Evolutionary conservation across 179 eudicot species (phyloP).

Genomic region (Vitellaria paradoxa): DNA sequence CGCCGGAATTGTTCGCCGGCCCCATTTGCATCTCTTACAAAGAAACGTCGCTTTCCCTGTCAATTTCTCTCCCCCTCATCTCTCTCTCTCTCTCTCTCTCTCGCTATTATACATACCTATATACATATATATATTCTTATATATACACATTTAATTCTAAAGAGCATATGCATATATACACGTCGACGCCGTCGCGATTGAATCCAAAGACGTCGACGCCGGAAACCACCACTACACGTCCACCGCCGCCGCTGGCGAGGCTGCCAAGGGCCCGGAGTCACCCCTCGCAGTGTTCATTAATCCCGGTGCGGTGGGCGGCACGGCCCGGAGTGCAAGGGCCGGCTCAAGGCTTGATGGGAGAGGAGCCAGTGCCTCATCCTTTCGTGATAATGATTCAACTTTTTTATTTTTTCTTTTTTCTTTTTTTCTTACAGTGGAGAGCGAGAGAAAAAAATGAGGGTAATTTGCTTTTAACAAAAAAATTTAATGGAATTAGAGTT

Average conservation of each 20-base stretch:
- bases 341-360: slow-evolving; percentile 82
- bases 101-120: not conserved
- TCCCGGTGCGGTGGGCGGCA: slow-evolving; percentile 81
- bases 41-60: not conserved
- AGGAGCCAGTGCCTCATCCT: slow-evolving; percentile 61
- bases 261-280: slow-evolving; percentile 30
- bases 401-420: too few relatives aligned
- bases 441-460: too few relatives aligned
- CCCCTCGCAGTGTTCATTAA: slow-evolving; percentile 79
- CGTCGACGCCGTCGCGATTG: slow-evolving; percentile 72
- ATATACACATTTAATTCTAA: not conserved
- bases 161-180: not conserved
- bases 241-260: slow-evolving; percentile 30
- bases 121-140: not conserved
- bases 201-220: slow-evolving; percentile 35
- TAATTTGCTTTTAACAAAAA: too few relatives aligned
- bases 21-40: not conserved
- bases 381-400: too few relatives aligned
- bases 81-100: slow-evolving; percentile 1
- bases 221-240: slow-evolving; percentile 22
- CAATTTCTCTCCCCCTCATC: not conserved
- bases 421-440: too few relatives aligned
- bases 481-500: too few relatives aligned
- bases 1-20: not conserved
- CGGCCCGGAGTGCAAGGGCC: slow-evolving; percentile 60